These are phyloP conservation scores for Penicillium herquei DNA, from an alignment of 495 filamentous ascomycete species.

Conservation along the genomic window DNA sequence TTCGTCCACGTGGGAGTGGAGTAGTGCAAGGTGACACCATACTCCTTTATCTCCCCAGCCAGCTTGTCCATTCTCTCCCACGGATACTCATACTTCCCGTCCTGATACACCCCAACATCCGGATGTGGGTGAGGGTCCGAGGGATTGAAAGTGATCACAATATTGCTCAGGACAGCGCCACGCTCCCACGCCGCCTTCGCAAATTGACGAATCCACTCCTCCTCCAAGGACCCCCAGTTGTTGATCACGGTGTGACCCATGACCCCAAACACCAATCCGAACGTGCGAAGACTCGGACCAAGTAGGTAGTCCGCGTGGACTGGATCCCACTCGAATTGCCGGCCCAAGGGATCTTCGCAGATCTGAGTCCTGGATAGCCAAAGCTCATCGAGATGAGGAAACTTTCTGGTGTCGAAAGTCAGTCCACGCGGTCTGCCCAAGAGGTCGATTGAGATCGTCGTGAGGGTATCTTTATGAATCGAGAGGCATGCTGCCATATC, in stretches of 20 bases:
- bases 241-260: slow-evolving; percentile 13
- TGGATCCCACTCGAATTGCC: slow-evolving; percentile 5
- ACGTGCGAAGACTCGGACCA: slow-evolving; percentile 2
- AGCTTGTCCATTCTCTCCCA: slow-evolving; percentile 10
- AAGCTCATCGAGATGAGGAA: slow-evolving; percentile 3
- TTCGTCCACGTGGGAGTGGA: slow-evolving; percentile 5
- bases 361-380: slow-evolving; percentile 9
- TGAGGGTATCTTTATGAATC: slow-evolving; percentile 8
- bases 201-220: slow-evolving; percentile 4
- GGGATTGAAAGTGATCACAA: slow-evolving; percentile 5
- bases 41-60: background rate
- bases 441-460: slow-evolving; percentile 5
- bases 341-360: slow-evolving; percentile 3
- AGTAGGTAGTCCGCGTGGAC: slow-evolving; percentile 3
- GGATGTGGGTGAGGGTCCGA: slow-evolving; percentile 4
- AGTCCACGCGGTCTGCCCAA: slow-evolving; percentile 5
- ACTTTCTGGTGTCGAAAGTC: slow-evolving; percentile 2
- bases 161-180: background rate
- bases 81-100: slow-evolving; percentile 10
- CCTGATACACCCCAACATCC: slow-evolving; percentile 4
- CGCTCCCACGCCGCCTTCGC: slow-evolving; percentile 3
- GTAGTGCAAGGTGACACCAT: slow-evolving; percentile 4
- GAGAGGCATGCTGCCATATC: slow-evolving; percentile 5
- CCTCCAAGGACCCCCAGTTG: slow-evolving; percentile 8
- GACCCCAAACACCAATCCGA: slow-evolving; percentile 8